Base-by-base conservation (phyloP, 768 basidiomycete species). In the Hygrophorus russula region DNA sequence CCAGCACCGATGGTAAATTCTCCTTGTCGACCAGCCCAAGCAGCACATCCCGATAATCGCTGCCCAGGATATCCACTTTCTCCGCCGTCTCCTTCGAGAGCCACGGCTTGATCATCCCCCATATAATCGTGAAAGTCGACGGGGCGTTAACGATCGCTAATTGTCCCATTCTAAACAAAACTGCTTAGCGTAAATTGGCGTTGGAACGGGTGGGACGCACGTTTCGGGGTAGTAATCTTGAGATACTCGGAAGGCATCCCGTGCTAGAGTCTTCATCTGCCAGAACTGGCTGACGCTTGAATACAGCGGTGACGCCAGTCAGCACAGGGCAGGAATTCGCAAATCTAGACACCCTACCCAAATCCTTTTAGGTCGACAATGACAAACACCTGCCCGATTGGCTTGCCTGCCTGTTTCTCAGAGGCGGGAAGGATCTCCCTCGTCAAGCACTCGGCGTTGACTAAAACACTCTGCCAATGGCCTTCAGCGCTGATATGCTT, bases 171-270 rank as follows among this genome's bases (percentile, higher is more conserved):
- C 83, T 85, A 48, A 24, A 24, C 15, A 7, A 27, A 17, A 38
- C 14, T 32, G 12, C 5, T 40, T 42, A 17, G n/a, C 32, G 33
- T 45, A 10, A 35, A 17, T 46, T 28, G 14, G 20, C 9, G 17
- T 13, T 15, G 3, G 8, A n/a, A 35, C 38, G 36, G 19, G 4
- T 29, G 10, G 32, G 34, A n/a, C 73, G 42, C 54, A 85, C 82
- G 79, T 78, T 56, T 87, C 83, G 1, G 83, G 83, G 49, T 70
- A 86, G 59, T 82, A 86, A 51, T 83, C 80, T 58, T 86, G 83
- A 1, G 82, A 84, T 44, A 86, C 66, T 50, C 84, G 81, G 56
- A 86, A 82, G 5, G 78, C 74, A 39, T 58, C 62, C 39, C 74
- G 67, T 17, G 70, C 70, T n/a, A 85, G 64, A 35, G 68, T 62